Conservation (phyloP, 371 early-diverging fungal species). For the Catenaria anguillulae region DNA sequence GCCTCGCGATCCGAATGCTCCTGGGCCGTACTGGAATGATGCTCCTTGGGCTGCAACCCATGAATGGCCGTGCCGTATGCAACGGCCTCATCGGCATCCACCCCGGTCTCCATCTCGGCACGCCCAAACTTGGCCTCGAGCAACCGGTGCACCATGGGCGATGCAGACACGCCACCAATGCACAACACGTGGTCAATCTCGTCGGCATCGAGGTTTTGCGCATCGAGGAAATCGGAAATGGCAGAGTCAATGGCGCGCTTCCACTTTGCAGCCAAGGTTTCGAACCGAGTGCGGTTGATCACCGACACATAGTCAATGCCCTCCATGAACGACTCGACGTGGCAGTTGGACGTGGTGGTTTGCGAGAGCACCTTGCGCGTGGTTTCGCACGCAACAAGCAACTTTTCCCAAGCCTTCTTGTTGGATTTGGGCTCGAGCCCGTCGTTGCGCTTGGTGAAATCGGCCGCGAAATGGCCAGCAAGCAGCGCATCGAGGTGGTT, state of each 20-base stretch:
- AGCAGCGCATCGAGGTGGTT: conserved; percentile 80
- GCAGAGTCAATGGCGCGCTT: conserved; percentile 57
- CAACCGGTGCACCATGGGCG: conserved; percentile 39
- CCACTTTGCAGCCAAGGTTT: conserved; percentile 65
- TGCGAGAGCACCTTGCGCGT: conserved; percentile 89
- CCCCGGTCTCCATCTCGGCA: conserved; percentile 17
- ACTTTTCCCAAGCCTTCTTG: conserved; percentile 63
- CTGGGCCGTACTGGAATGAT: conserved; percentile 2
- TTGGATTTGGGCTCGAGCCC: conserved; percentile 50
- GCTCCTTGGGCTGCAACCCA: conserved; percentile 22
- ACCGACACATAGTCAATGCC: conserved; percentile 81
- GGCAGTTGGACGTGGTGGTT: conserved; percentile 76
- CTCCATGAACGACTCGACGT: conserved; percentile 78
- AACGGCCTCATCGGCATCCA: conserved; percentile 37
- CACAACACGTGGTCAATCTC: conserved; percentile 46
- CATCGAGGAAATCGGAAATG: conserved; percentile 53
- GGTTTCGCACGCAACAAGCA: conserved; percentile 67
- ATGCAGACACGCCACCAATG: conserved; percentile 47
- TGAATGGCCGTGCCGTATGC: conserved; percentile 25
- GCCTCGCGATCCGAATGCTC: conserved; percentile 1
- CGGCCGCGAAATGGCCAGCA: conserved; percentile 61
- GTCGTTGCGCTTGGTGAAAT: conserved; percentile 77
- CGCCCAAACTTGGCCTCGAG: conserved; percentile 33
- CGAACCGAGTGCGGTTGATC: conserved; percentile 83
- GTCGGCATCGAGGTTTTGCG: conserved; percentile 34